phyloP scores from a whole-genome alignment of 805 yeast species.

The Teunomyces pallodes region DNA sequence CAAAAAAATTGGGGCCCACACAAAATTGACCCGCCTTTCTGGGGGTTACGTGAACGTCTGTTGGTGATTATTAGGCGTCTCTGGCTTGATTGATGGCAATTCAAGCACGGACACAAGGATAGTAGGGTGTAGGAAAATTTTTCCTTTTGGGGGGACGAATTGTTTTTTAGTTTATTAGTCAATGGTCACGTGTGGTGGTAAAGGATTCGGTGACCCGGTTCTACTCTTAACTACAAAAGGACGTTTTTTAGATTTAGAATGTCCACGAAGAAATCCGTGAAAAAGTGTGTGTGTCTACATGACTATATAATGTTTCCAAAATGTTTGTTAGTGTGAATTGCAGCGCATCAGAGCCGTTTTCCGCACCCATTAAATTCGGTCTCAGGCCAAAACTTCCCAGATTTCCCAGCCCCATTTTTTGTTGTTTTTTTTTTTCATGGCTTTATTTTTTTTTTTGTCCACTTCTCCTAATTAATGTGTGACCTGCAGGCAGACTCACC shows the following conservation, averaged over 20 bases:
- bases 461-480: too few relatives aligned
- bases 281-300: too few relatives aligned
- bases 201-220: neutral
- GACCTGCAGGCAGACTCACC: neutral
- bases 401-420: too few relatives aligned
- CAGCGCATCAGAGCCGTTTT: too few relatives aligned
- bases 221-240: neutral
- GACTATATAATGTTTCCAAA: too few relatives aligned
- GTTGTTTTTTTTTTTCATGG: too few relatives aligned
- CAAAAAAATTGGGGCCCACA: neutral
- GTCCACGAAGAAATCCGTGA: too few relatives aligned
- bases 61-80: neutral
- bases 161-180: constrained; percentile 1
- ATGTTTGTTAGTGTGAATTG: too few relatives aligned
- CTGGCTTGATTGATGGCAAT: constrained; percentile 1
- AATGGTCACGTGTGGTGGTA: neutral
- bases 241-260: too few relatives aligned
- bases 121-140: constrained; percentile 1
- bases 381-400: too few relatives aligned
- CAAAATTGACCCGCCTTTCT: neutral
- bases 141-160: constrained; percentile 1
- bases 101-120: neutral
- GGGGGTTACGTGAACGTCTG: neutral
- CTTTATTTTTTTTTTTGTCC: too few relatives aligned
- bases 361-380: too few relatives aligned